Percentiles rank a stretch among this genome's conserved stretches.
Conservation (phyloP, 2,329 filamentous ascomycete species). For the Fusarium pseudograminearum region DNA sequence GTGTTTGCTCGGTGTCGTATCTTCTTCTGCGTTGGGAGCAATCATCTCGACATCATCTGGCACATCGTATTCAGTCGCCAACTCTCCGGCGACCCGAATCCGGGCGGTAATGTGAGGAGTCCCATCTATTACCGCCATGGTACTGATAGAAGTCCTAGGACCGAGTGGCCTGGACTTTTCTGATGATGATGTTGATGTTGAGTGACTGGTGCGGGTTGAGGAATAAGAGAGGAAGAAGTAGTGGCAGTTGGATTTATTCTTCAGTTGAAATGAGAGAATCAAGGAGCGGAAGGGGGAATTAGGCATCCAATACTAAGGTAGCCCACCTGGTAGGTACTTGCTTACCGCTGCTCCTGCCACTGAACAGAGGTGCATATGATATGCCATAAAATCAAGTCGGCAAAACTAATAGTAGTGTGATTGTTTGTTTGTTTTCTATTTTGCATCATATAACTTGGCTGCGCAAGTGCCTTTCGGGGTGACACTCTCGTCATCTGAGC, state of each 20-base stretch:
- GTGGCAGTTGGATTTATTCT: not conserved
- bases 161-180: not conserved
- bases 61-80: slow-evolving; percentile 40
- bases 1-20: not conserved
- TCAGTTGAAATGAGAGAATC: too few relatives aligned
- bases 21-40: rapidly evolving
- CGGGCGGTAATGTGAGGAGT: slow-evolving; percentile 34
- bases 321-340: too few relatives aligned
- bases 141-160: not conserved
- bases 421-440: too few relatives aligned
- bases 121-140: slow-evolving; percentile 41
- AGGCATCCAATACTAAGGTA: too few relatives aligned
- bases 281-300: too few relatives aligned
- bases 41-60: not conserved
- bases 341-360: too few relatives aligned
- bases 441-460: too few relatives aligned
- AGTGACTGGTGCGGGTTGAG: not conserved
- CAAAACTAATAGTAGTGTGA: too few relatives aligned
- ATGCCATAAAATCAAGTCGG: too few relatives aligned
- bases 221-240: not conserved
- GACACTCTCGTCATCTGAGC: too few relatives aligned
- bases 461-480: too few relatives aligned
- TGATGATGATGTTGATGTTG: not conserved
- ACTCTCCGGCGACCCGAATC: slow-evolving; percentile 34
- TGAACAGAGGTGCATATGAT: too few relatives aligned